These are phyloP conservation scores for Aurinia saxatilis DNA, from an alignment of 345 rosid genomes.

Conservation along the genomic window DNA sequence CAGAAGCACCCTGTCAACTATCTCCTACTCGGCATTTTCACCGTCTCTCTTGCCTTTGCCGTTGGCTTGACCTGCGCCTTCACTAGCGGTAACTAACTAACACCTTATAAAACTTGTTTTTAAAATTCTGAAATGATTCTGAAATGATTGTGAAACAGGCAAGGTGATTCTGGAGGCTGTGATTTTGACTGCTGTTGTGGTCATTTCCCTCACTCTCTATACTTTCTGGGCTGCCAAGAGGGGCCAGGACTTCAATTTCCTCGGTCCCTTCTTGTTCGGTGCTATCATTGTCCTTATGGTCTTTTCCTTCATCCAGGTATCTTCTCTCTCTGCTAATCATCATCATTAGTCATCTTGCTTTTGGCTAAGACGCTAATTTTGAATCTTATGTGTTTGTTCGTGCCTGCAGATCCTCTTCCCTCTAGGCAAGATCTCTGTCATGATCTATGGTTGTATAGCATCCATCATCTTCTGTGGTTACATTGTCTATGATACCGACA, in stretches of 20 bases:
- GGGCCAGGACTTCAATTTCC: constrained; percentile 85
- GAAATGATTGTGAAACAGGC: constrained; percentile 35
- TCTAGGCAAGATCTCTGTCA: constrained; percentile 57
- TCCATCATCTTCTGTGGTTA: constrained; percentile 80
- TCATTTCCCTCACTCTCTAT: constrained; percentile 67
- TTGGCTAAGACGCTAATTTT: no score
- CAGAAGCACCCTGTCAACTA: constrained; percentile 90
- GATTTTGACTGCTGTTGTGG: constrained; percentile 70
- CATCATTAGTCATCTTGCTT: background rate
- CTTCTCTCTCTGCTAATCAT: background rate
- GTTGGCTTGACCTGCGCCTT: constrained; percentile 90
- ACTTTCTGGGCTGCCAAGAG: constrained; percentile 94
- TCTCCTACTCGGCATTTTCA: constrained; percentile 67
- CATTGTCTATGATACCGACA: constrained; percentile 77
- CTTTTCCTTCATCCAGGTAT: constrained; percentile 74
- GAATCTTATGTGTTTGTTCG: background rate
- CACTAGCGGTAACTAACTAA: constrained; percentile 44
- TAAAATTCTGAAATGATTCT: no score
- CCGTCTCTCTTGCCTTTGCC: constrained; percentile 59
- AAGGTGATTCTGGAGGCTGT: constrained; percentile 72
- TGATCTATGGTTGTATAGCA: constrained; percentile 77
- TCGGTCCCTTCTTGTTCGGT: constrained; percentile 89
- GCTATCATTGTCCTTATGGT: constrained; percentile 55
- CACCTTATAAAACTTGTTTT: no score
- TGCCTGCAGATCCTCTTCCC: constrained; percentile 70